phyloP scores from a whole-genome alignment of 2,329 filamentous ascomycete genomes.

The Aspergillus tanneri region DNA sequence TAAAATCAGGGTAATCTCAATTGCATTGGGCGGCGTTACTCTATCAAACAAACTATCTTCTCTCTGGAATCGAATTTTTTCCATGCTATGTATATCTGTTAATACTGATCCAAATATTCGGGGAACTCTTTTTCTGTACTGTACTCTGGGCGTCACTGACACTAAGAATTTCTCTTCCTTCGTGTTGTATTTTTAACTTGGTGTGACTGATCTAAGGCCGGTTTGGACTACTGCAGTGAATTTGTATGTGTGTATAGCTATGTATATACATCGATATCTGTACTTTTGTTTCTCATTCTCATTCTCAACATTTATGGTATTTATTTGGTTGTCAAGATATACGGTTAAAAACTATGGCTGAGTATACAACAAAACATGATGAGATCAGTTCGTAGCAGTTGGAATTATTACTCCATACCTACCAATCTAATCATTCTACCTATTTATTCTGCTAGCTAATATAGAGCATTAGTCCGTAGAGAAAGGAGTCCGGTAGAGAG shows the following conservation, averaged over 20 bases:
- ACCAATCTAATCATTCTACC: not conserved
- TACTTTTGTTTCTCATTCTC: not conserved
- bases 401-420: not conserved
- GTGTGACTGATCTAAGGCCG: too few species aligned
- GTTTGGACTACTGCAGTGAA: too few species aligned
- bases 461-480: too few species aligned
- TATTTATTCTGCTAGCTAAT: not conserved
- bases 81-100: not conserved
- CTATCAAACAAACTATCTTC: not conserved
- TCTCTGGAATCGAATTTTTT: not conserved
- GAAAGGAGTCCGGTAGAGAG: too few species aligned
- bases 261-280: not conserved
- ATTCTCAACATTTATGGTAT: not conserved
- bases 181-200: too few species aligned
- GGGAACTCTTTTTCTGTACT: not conserved
- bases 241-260: not conserved
- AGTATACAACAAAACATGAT: too few species aligned
- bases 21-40: constrained; percentile 32
- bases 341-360: too few species aligned
- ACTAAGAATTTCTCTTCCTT: not conserved
- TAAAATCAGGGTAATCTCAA: constrained; percentile 8
- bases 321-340: not conserved
- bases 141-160: not conserved
- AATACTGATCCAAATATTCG: not conserved
- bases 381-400: too few species aligned